Conservation (phyloP, 1,284 basidiomycete species). For the Fomitopsis betulina region DNA sequence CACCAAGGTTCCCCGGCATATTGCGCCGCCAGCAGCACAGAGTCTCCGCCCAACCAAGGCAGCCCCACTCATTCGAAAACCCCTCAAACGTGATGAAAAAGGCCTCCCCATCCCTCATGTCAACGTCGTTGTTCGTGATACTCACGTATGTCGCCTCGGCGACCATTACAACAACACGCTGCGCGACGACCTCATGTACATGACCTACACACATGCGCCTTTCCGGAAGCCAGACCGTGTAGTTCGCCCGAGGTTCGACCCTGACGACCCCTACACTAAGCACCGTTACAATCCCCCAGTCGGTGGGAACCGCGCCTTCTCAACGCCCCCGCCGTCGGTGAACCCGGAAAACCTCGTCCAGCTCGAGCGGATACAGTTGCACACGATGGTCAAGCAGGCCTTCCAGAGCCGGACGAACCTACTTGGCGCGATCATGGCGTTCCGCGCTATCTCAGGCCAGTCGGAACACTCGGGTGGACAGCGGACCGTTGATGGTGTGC, state of each 20-base stretch:
- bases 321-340: conserved; percentile 60
- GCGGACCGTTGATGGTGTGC: conserved; percentile 69
- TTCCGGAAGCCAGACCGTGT: conserved; percentile 48
- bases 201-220: conserved; percentile 83
- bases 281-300: conserved; percentile 70
- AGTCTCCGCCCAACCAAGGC: conserved; percentile 22
- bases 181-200: conserved; percentile 89
- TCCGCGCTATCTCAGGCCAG: conserved; percentile 87
- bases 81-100: conserved; percentile 42
- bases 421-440: conserved; percentile 82
- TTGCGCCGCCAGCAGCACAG: conserved; percentile 16
- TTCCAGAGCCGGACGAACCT: conserved; percentile 73
- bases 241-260: conserved; percentile 71
- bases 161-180: conserved; percentile 87
- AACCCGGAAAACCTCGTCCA: conserved; percentile 65
- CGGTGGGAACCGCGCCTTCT: conserved; percentile 66
- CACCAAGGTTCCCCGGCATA: conserved; percentile 11
- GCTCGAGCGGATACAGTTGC: conserved; percentile 83
- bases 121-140: conserved; percentile 60
- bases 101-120: conserved; percentile 67
- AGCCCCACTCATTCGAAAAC: conserved; percentile 33
- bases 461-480: conserved; percentile 66
- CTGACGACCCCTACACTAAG: conserved; percentile 74
- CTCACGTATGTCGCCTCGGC: conserved; percentile 71
- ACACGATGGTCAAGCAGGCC: conserved; percentile 82